phyloP scores from a whole-genome alignment of 306 rosid genomes.

The Vachellia collinsii region DNA sequence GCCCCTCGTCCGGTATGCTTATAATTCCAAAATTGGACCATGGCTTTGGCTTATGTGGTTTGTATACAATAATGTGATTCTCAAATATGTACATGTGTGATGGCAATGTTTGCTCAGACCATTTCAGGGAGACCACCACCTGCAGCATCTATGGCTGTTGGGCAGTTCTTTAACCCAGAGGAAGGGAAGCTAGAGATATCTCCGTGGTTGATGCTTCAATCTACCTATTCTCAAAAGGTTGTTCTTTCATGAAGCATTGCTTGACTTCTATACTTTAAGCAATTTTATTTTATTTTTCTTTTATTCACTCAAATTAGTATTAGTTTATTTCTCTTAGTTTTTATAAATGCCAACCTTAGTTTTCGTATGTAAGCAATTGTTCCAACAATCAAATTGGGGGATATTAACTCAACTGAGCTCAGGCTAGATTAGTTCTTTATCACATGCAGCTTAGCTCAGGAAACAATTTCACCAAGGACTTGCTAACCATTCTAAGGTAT shows the following conservation, averaged over 20 bases:
- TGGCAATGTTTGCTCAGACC: slow-evolving; percentile 72
- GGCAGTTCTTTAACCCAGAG: slow-evolving; percentile 91
- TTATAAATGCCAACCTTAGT: slow-evolving; percentile 29
- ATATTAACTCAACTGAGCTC: slow-evolving; percentile 1
- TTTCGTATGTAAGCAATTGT: slow-evolving; percentile 19
- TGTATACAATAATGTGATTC: slow-evolving; percentile 32
- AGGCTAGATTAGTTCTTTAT: slow-evolving; percentile 20
- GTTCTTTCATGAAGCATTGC: slow-evolving; percentile 37
- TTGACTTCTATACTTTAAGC: slow-evolving; percentile 14
- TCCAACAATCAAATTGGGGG: slow-evolving; percentile 21
- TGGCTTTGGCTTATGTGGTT: slow-evolving; percentile 4
- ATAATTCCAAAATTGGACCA: slow-evolving; percentile 28
- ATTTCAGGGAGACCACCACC: slow-evolving; percentile 99
- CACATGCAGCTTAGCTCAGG: slow-evolving; percentile 19
- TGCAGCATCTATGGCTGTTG: slow-evolving; percentile 98
- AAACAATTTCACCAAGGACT: slow-evolving; percentile 24
- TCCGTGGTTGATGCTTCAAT: slow-evolving; percentile 75
- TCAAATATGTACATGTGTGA: slow-evolving; percentile 35
- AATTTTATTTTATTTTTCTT: slow-evolving; percentile 23
- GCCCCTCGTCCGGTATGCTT: slow-evolving; percentile 97
- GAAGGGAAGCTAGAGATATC: slow-evolving; percentile 78
- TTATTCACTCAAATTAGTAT: background rate
- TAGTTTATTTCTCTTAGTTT: slow-evolving; percentile 38
- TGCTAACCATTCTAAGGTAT: slow-evolving; percentile 11
- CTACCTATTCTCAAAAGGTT: slow-evolving; percentile 77